Conservation (phyloP, 495 filamentous ascomycete species). For the Neurospora terricola region DNA sequence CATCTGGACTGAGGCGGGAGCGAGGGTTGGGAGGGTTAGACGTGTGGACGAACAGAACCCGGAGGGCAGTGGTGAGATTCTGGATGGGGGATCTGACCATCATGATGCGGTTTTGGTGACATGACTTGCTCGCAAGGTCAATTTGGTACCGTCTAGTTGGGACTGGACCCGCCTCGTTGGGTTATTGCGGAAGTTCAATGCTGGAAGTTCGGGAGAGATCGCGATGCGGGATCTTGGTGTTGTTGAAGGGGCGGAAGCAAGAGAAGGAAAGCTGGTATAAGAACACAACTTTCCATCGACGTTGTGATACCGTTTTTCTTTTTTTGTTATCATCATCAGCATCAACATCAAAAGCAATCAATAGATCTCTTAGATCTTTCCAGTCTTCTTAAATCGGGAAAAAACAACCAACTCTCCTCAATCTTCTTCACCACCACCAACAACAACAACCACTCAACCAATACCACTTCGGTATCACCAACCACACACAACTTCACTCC, state of each 20-base stretch:
- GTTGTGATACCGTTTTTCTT: neutral
- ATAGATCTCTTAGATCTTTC: neutral
- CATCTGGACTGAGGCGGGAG: neutral
- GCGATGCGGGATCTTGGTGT: neutral
- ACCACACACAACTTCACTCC: neutral
- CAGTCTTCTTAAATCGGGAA: too few species aligned
- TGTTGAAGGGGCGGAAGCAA: neutral
- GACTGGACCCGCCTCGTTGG: neutral
- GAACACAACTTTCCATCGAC: neutral
- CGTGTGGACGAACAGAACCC: neutral
- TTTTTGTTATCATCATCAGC: neutral
- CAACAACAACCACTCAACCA: too few species aligned
- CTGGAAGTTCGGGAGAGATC: slow-evolving; percentile 1
- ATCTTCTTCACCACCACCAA: neutral
- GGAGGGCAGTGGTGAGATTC: neutral
- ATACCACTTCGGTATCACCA: neutral
- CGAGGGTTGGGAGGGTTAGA: neutral
- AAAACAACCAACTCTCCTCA: neutral
- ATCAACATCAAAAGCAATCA: slow-evolving; percentile 6
- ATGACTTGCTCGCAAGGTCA: neutral
- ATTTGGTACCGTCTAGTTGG: neutral
- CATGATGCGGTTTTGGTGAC: neutral
- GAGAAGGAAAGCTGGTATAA: slow-evolving; percentile 4
- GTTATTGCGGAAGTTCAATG: neutral
- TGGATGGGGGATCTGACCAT: neutral